Base-by-base conservation (phyloP, 306 rosid species). In the Acmispon strigosus region DNA sequence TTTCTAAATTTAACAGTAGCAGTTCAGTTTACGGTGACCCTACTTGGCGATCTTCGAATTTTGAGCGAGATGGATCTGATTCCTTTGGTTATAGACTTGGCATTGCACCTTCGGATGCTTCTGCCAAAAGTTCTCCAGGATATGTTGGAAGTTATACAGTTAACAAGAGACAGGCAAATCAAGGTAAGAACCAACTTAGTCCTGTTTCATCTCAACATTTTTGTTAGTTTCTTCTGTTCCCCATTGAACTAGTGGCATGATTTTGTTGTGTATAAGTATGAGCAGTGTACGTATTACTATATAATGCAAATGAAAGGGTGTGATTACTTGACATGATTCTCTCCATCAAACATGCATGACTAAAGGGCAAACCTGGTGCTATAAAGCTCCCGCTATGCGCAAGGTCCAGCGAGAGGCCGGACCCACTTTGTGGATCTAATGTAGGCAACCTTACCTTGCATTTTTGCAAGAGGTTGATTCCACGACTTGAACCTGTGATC, bases 131-230 rank as follows among this genome's bases (percentile, higher is more conserved):
- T 80, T 75, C 93, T 81, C 96, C 93, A 55, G 88, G 91, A 62
- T 87, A 82, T 78, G 86, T 92, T 81, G 97, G 97, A 66, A 90
- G 91, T 63, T 90, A 89, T 81, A 86, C 87, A 78, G 90, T 81
- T 81, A 87, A 86, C 85, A 89, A 85, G 91, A 84, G 97, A 79
- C 93, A 89, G 89, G 66, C 96, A 68, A 87, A 85, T 81, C 85
- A 93, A 85, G 97, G 97, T 92, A 80, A 87, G 86, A 47, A 57
- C 78, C 61, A 53, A 32, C 61, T 6, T 55, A 48, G 41, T 66
- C 80, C 52, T 73, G 48, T 66, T 29, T 77, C 37, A 32, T 55
- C 45, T 36, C 75, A 39, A 12, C 44, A 55, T 32, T 48, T 22
- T 57, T 39, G 60, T 69, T 34, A 36, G 48, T 42, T 43, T 68